Percentiles rank a stretch among this genome's conserved stretches.
phyloP scores from a whole-genome alignment of 768 basidiomycete genomes.

The Paxillus ammoniavirescens region DNA sequence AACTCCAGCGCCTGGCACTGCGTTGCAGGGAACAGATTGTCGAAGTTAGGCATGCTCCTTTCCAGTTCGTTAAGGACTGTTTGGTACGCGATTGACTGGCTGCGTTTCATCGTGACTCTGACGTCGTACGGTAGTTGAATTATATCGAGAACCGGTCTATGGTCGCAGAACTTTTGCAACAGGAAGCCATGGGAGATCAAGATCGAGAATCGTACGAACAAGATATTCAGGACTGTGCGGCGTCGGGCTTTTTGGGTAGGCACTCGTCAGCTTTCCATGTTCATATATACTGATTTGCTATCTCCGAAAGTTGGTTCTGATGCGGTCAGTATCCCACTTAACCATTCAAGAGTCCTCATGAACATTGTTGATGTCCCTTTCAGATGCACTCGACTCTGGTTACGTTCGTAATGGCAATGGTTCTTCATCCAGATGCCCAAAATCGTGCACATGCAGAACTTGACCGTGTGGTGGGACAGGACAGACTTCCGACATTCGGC shows the following conservation, averaged over 20 bases:
- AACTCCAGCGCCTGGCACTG: conserved; percentile 7
- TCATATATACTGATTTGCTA: neutral
- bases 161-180: conserved; percentile 17
- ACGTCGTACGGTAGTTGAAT: conserved; percentile 13
- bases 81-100: conserved; percentile 8
- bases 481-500: conserved; percentile 13
- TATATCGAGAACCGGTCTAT: conserved; percentile 20
- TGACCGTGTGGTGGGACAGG: conserved; percentile 18
- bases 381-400: conserved; percentile 15
- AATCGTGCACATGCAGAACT: conserved; percentile 16
- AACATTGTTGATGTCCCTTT: neutral
- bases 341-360: neutral
- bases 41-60: conserved; percentile 15
- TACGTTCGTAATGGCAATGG: conserved; percentile 18
- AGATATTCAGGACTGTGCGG: conserved; percentile 16
- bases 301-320: conserved; percentile 13
- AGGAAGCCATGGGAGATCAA: neutral
- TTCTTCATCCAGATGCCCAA: conserved; percentile 23
- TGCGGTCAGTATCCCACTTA: conserved; percentile 6
- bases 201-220: conserved; percentile 14
- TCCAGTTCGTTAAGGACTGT: conserved; percentile 23
- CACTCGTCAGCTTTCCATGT: neutral
- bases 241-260: conserved; percentile 22
- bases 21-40: conserved; percentile 11
- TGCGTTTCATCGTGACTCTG: neutral